Conservation (phyloP, 148 eudicot genomes). For the Limonium bicolor region DNA sequence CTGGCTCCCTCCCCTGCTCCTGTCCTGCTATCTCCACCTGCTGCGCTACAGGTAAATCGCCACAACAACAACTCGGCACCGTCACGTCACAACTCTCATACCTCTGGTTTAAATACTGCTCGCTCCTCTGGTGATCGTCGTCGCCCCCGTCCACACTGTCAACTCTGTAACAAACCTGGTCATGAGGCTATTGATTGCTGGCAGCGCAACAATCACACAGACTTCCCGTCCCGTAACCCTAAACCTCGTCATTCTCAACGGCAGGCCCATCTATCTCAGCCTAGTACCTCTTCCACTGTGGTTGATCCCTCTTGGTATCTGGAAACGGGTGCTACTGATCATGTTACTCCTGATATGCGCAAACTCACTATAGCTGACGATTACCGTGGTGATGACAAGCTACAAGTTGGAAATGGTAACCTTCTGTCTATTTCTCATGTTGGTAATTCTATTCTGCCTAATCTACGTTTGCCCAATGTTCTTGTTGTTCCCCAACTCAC, state of each 20-base stretch:
- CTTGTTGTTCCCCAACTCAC: background rate
- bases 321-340: too few relatives aligned
- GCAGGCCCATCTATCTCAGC: background rate
- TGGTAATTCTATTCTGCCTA: background rate
- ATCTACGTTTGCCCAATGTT: background rate
- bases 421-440: background rate
- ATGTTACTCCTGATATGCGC: too few relatives aligned
- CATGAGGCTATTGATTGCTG: background rate
- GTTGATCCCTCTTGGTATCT: too few relatives aligned
- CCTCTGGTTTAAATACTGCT: background rate
- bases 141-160: background rate
- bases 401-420: constrained; percentile 3
- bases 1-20: too few relatives aligned
- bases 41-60: too few relatives aligned
- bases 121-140: background rate
- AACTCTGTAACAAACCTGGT: background rate
- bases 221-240: background rate
- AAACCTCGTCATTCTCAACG: background rate
- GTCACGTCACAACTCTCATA: background rate
- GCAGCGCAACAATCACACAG: background rate
- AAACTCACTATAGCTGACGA: background rate
- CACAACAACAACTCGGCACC: too few relatives aligned
- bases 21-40: too few relatives aligned
- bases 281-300: too few relatives aligned
- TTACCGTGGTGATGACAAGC: background rate